Base-by-base conservation (phyloP, 805 yeast genomes). In the Candida xiaguanensis region DNA sequence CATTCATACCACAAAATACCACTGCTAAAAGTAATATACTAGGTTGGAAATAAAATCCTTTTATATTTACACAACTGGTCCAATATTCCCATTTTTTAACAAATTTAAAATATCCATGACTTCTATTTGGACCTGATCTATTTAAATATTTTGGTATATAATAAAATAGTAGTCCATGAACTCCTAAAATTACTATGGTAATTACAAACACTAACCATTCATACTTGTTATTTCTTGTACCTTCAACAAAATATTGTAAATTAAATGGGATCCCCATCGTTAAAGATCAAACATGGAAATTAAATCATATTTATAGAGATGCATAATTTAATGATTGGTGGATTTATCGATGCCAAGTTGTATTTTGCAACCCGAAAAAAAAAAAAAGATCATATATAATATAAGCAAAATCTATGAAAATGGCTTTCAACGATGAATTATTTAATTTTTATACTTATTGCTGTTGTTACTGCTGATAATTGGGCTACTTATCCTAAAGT, bases 141-240 rank as follows among this genome's bases (percentile, higher is more conserved):
- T 40, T 34, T 9, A 68, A 44, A 25, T 31, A 51, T 25, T 53
- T 46, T 3, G 75, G 75, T 5, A 67, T 49, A 72, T 74, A 69
- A 31, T 60, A 56, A 47, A 70, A 68, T 2, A 70, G 12, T 2
- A 65, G 4, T 3, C 77, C 77, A 51, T 72, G 70, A 5, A 58
- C 15, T 0, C 58, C 36, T 8, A 72, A 50, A 2, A 54, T 37
- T 3, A 47, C 26, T 2, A 67, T 13, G 3, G 57, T 46, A 7
- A 62, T 20, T 1, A 53, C 56, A 39, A 61, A 61, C 3, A 59
- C 45, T 12, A 65, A 44, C 67, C 75, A 67, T 30, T 62, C 63
- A 42, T 46, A 70, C 38, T 50, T 56, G 36, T 42, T 49, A 46
- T 62, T 69, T 37, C 76, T 47, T 1, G 54, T 52, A 26, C 33